These are phyloP conservation scores for Aspergillus hancockii DNA, from an alignment of 495 filamentous ascomycete species.

Conservation along the genomic window DNA sequence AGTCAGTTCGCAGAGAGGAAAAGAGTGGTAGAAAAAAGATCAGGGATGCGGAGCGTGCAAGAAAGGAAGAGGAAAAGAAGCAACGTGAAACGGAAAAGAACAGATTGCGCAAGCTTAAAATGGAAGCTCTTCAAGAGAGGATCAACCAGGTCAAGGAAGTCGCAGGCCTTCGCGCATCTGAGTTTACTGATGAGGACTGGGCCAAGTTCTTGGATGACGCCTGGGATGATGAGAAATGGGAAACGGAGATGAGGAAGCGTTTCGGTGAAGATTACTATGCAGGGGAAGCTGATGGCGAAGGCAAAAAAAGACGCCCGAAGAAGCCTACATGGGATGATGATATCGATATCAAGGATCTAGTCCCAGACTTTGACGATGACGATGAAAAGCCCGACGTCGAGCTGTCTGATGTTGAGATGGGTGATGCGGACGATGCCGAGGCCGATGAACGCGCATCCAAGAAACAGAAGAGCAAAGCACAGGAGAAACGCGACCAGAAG, in stretches of 20 bases:
- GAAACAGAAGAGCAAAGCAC: conserved; percentile 63
- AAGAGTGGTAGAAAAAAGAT: conserved; percentile 71
- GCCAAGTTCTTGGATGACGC: conserved; percentile 76
- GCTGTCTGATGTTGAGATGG: conserved; percentile 54
- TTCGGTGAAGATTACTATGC: conserved; percentile 91
- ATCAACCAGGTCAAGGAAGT: conserved; percentile 81
- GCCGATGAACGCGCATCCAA: conserved; percentile 23
- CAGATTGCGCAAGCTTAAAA: conserved; percentile 79
- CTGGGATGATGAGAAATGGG: conserved; percentile 86
- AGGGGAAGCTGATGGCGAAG: conserved; percentile 42
- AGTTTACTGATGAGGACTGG: conserved; percentile 76
- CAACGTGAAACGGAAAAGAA: conserved; percentile 79
- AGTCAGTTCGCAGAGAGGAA: conserved; percentile 82
- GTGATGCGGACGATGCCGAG: conserved; percentile 50
- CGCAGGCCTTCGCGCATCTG: conserved; percentile 68
- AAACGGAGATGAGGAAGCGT: conserved; percentile 77
- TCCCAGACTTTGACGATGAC: conserved; percentile 79
- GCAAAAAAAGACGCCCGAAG: conserved; percentile 65
- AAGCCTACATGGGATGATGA: conserved; percentile 97
- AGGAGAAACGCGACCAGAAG: conserved; percentile 70
- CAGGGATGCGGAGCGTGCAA: conserved; percentile 73
- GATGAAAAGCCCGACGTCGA: conserved; percentile 54
- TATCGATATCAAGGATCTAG: conserved; percentile 89
- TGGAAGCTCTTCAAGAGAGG: conserved; percentile 83
- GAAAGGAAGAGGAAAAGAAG: conserved; percentile 75